phyloP scores from a whole-genome alignment of 83 land plant genomes.

The Picea abies region DNA sequence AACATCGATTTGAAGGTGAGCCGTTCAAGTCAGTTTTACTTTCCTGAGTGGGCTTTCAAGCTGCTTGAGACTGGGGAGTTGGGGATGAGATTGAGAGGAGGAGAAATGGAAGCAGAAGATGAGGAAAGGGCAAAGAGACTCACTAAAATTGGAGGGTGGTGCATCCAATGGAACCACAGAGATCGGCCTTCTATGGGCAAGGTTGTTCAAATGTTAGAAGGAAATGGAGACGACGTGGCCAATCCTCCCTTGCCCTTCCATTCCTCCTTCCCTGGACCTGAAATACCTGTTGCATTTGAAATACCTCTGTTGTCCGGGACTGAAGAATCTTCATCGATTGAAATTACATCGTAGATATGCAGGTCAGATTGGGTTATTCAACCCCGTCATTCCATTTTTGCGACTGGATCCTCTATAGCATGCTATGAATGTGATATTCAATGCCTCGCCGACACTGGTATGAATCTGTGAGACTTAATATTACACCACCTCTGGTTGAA shows the following conservation, averaged over 20 bases:
- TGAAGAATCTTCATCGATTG: neutral
- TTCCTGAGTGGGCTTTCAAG: slow-evolving; percentile 34
- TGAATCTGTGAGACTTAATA: no score
- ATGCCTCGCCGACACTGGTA: no score
- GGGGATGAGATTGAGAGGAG: neutral
- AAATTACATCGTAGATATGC: no score
- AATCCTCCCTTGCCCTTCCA: neutral
- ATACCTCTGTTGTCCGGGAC: neutral
- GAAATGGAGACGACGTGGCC: neutral
- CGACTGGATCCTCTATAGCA: no score
- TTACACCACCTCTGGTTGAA: no score
- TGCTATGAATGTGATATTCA: no score
- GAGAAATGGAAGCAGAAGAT: neutral
- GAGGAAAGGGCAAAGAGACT: neutral
- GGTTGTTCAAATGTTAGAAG: neutral
- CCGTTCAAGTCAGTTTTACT: slow-evolving; percentile 27
- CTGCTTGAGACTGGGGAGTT: neutral
- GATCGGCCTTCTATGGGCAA: neutral
- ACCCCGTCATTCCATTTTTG: no score
- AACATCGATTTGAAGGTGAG: slow-evolving; percentile 17
- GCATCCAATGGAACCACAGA: neutral
- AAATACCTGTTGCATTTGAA: neutral
- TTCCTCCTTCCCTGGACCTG: neutral
- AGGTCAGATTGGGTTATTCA: no score
- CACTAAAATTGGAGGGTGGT: neutral